Conservation (phyloP, 2,329 filamentous ascomycete species). For the Pseudogymnoascus sp. region DNA sequence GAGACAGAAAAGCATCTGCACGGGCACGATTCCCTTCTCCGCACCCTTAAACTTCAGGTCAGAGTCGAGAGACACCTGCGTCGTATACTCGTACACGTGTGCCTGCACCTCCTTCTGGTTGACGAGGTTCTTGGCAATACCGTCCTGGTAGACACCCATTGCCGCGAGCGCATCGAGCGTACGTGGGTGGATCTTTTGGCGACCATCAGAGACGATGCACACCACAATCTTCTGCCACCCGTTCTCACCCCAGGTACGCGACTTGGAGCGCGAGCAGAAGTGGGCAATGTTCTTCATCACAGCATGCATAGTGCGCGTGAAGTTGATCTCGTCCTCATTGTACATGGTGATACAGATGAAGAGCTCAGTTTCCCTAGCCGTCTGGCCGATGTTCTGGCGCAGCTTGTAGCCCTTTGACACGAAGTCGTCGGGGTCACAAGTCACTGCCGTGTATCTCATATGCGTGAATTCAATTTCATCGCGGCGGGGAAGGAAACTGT, state of each 20-base stretch:
- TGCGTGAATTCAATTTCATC: conserved; percentile 96
- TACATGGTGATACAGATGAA: conserved; percentile 99
- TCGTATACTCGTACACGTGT: conserved; percentile 98
- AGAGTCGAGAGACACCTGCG: conserved; percentile 89
- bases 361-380: conserved; percentile 81
- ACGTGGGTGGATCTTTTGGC: conserved; percentile 84
- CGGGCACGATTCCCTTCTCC: conserved; percentile 96
- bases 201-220: conserved; percentile 89
- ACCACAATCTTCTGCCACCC: conserved; percentile 99
- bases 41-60: conserved; percentile 98
- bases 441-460: conserved; percentile 98
- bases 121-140: conserved; percentile 97
- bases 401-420: conserved; percentile 82
- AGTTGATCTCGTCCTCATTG: conserved; percentile 95
- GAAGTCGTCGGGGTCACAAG: conserved; percentile 93
- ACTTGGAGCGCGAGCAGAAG: conserved; percentile 87
- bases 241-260: conserved; percentile 90
- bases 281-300: conserved; percentile 98
- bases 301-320: conserved; percentile 96
- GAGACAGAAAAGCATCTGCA: conserved; percentile 95
- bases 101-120: conserved; percentile 93
- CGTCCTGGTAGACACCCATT: conserved; percentile 96
- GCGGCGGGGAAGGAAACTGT: conserved; percentile 88
- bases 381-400: conserved; percentile 79
- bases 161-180: conserved; percentile 91